Percentiles rank a stretch among this genome's conserved stretches.
phyloP scores from a whole-genome alignment of 345 rosid genomes.

The Rhodamnia argentea region DNA sequence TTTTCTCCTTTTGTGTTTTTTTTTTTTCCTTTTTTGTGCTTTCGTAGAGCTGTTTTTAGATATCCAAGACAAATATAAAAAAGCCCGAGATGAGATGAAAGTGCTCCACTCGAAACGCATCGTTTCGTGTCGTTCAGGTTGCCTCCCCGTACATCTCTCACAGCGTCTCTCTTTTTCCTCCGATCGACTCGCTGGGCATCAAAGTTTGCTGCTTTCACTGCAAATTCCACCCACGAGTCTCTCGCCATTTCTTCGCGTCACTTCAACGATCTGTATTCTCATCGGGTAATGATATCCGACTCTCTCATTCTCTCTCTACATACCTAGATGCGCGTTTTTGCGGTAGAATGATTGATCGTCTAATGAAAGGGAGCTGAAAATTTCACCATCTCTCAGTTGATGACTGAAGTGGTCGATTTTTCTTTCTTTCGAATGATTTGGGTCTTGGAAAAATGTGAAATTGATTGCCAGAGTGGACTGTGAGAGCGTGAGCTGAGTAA shows the following conservation, averaged over 20 bases:
- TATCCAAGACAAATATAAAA: neutral
- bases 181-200: neutral
- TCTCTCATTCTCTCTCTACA: neutral
- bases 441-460: neutral
- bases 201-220: neutral
- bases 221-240: neutral
- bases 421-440: neutral
- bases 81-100: neutral
- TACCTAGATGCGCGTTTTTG: neutral
- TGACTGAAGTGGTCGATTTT: neutral
- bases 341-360: neutral
- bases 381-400: neutral
- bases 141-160: neutral
- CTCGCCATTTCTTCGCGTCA: neutral
- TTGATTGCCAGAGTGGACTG: neutral
- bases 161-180: neutral
- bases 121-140: neutral
- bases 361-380: neutral
- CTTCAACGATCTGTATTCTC: neutral
- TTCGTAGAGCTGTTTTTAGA: too few relatives aligned
- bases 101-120: neutral
- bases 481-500: neutral
- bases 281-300: neutral
- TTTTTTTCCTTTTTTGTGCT: neutral
- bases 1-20: rapidly evolving